A percentile compares a stretch with the other conserved stretches of the same genome.
Evolutionary conservation across 805 yeast genomes (phyloP).

Genomic region (Schwanniomyces pseudopolymorphus): DNA sequence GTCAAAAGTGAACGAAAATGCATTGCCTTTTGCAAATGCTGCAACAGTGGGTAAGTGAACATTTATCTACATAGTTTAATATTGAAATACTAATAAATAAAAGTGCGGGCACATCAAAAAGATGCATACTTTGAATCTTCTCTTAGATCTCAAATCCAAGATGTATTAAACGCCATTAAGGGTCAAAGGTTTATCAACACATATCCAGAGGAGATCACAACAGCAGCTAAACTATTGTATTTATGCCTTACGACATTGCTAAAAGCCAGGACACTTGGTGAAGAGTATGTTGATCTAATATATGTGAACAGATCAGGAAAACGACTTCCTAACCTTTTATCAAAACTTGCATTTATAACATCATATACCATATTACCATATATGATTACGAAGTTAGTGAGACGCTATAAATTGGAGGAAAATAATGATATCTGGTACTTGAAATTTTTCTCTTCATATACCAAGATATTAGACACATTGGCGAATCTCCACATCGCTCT

Average conservation of each 20-base stretch:
- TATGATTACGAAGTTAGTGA: slow-evolving; percentile 32
- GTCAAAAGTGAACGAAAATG: slow-evolving; percentile 7
- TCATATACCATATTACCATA: slow-evolving; percentile 67
- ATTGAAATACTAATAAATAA: slow-evolving; percentile 20
- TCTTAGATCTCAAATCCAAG: slow-evolving; percentile 54
- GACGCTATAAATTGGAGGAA: slow-evolving; percentile 17
- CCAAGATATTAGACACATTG: slow-evolving; percentile 49
- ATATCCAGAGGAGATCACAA: slow-evolving; percentile 60
- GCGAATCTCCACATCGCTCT: slow-evolving; percentile 73
- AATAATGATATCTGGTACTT: slow-evolving; percentile 17
- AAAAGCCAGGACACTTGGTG: slow-evolving; percentile 86
- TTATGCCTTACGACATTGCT: slow-evolving; percentile 70
- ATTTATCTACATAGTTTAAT: neutral
- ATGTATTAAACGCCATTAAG: slow-evolving; percentile 52
- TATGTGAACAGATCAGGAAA: slow-evolving; percentile 59
- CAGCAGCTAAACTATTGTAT: slow-evolving; percentile 59
- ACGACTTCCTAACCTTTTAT: slow-evolving; percentile 42
- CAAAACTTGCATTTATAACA: slow-evolving; percentile 58
- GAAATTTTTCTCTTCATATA: slow-evolving; percentile 36
- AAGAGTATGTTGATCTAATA: slow-evolving; percentile 83
- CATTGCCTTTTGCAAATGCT: slow-evolving; percentile 74
- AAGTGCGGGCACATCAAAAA: slow-evolving; percentile 86
- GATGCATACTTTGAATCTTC: slow-evolving; percentile 70
- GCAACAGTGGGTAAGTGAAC: slow-evolving; percentile 70
- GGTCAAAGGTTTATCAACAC: slow-evolving; percentile 66